Base-by-base conservation (phyloP, 208 protist species). In the Tritrichomonas musculus region DNA sequence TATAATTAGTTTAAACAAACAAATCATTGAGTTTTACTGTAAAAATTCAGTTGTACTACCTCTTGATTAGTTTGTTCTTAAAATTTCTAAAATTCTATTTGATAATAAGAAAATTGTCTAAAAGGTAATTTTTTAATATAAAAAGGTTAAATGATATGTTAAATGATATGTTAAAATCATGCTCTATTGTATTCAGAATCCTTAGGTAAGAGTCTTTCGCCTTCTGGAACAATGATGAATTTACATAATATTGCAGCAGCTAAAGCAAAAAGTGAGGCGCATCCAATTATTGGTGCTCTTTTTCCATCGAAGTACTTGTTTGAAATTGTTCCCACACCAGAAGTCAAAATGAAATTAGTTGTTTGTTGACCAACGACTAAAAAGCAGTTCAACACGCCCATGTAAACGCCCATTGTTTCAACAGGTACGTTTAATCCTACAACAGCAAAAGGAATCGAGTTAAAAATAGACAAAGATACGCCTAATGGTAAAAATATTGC, bases 381-480 rank as follows among this genome's bases (percentile, higher is more conserved):
- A 39, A 88, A 88, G 27, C n/a, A 53, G 77, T 88, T 88, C 20
- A 88, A 44, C 44, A 88, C 77, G 20, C 41, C 77, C 22, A 88
- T 53, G 44, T 88, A 53, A 27, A 53, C 57, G 1, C 77, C 77
- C 41, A 88, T 57, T 53, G 33, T 20, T 57, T 88, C 47, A 57
- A 57, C 27, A 33, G 41, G 47, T 8, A 53, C 41, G 17, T 8
- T 55, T 47, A 88, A 44, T 33, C 41, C 44, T 9, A 88, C 77
- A 88, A 88, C 39, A 33, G 77, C 47, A 57, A 88, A 88, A 57
- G 77, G 77, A 57, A 88, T 88, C 17, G 77, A 88, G 47, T 47
- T 53, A 20, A 88, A 39, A 20, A 88, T 57, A 0, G 47, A 20
- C 33, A n/a, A 57, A 39, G 77, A 27, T 17, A 88, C 57, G 9